phyloP scores from a whole-genome alignment of 2,329 filamentous ascomycete species.

The Botrytis fragariae region DNA sequence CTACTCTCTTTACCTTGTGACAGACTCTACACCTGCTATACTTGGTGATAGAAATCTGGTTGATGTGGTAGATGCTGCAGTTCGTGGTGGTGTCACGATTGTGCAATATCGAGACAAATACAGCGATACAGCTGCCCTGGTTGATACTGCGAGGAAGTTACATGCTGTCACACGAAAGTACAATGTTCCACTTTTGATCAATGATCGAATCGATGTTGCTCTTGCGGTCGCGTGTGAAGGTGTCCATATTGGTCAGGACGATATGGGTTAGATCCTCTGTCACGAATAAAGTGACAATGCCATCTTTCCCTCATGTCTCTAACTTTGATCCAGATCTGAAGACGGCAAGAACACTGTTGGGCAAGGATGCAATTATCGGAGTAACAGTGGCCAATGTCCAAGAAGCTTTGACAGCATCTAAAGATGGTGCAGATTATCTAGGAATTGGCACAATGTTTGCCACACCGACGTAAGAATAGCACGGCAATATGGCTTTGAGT shows the following conservation, averaged over 20 bases:
- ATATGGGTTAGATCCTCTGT: slow-evolving; percentile 62
- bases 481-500: not conserved
- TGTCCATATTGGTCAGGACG: slow-evolving; percentile 93
- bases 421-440: slow-evolving; percentile 81
- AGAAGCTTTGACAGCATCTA: slow-evolving; percentile 70
- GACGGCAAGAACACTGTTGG: slow-evolving; percentile 70
- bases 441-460: slow-evolving; percentile 89
- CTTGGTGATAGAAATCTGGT: slow-evolving; percentile 69
- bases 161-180: slow-evolving; percentile 67
- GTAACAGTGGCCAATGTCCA: slow-evolving; percentile 75
- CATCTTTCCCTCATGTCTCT: not conserved
- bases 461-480: slow-evolving; percentile 63
- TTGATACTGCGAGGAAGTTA: slow-evolving; percentile 67
- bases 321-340: slow-evolving; percentile 48
- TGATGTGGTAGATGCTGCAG: slow-evolving; percentile 69
- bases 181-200: slow-evolving; percentile 80
- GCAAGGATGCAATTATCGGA: slow-evolving; percentile 77
- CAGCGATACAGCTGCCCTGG: slow-evolving; percentile 67
- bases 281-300: not conserved
- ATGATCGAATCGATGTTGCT: slow-evolving; percentile 88
- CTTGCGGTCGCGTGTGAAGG: slow-evolving; percentile 84
- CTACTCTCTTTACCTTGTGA: slow-evolving; percentile 87
- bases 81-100: slow-evolving; percentile 77
- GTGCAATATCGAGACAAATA: slow-evolving; percentile 92
- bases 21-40: slow-evolving; percentile 84